Conservation (phyloP, 164 flowering plant species). For the Cinnamomum micranthum region DNA sequence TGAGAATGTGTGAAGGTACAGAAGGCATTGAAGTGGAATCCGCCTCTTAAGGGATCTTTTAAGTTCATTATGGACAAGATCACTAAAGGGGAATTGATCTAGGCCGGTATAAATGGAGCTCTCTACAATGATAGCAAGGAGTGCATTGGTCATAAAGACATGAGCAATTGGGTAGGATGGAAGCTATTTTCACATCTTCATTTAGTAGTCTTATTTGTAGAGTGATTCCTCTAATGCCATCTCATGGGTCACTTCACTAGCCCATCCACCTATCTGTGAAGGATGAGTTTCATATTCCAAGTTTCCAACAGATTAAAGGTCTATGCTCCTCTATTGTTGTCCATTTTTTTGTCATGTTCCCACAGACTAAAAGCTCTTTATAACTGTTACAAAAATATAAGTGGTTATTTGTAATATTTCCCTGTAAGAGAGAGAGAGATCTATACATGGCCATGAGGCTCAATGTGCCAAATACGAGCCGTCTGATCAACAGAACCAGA, state of each 20-base stretch:
- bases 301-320: not conserved
- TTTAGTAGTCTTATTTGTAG: no score
- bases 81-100: no score
- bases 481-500: conserved; percentile 96
- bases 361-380: not conserved
- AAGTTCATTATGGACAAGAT: no score
- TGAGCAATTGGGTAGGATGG: no score
- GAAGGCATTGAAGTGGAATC: no score
- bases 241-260: not conserved
- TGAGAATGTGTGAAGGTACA: no score
- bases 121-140: not conserved
- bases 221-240: no score
- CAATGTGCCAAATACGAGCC: conserved; percentile 89
- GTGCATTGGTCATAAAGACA: not conserved
- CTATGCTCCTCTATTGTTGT: not conserved
- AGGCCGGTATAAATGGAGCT: no score
- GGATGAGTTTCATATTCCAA: not conserved
- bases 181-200: no score
- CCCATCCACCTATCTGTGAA: not conserved
- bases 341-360: not conserved
- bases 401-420: no score
- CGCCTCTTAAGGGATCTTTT: no score
- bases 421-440: not conserved
- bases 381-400: no score
- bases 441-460: conserved; percentile 82